Conservation (phyloP, 805 yeast species). For the Yarrowia divulgata region DNA sequence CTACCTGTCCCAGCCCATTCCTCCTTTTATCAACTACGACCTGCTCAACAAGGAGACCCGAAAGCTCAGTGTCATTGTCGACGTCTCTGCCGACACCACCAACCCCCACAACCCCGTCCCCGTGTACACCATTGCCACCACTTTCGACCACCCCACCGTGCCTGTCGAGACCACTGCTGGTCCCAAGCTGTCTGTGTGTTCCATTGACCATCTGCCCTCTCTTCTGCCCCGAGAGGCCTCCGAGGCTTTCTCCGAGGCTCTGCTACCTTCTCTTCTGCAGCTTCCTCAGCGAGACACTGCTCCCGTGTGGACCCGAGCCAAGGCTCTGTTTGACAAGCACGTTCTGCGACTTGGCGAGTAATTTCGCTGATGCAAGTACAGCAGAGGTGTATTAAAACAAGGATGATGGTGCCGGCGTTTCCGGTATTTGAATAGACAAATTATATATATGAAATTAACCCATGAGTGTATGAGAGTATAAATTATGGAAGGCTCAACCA, state of each 20-base stretch:
- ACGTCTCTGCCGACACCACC: slow-evolving; percentile 98
- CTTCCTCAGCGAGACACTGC: slow-evolving; percentile 82
- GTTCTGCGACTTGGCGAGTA: slow-evolving; percentile 65
- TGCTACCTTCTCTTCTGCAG: slow-evolving; percentile 86
- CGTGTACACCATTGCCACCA: slow-evolving; percentile 88
- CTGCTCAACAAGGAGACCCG: slow-evolving; percentile 71
- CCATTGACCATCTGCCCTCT: slow-evolving; percentile 96
- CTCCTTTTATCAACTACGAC: slow-evolving; percentile 83
- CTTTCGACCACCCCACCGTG: slow-evolving; percentile 90
- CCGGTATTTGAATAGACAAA: slow-evolving; percentile 14
- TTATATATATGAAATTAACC: slow-evolving; percentile 11
- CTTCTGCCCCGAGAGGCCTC: slow-evolving; percentile 97
- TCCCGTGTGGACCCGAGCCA: slow-evolving; percentile 92
- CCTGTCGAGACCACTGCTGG: slow-evolving; percentile 78
- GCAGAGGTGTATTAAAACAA: not conserved
- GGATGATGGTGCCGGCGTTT: not conserved
- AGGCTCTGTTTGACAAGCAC: slow-evolving; percentile 80
- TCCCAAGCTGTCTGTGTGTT: slow-evolving; percentile 87
- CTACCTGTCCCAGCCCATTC: slow-evolving; percentile 89
- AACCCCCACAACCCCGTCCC: slow-evolving; percentile 99
- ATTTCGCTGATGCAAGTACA: not conserved
- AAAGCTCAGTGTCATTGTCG: slow-evolving; percentile 89
- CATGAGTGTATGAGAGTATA: not conserved
- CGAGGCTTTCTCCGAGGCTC: slow-evolving; percentile 85
- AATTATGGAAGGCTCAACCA: not conserved